phyloP scores from a whole-genome alignment of 2,329 filamentous ascomycete genomes.

The Anthostomella pinea region DNA sequence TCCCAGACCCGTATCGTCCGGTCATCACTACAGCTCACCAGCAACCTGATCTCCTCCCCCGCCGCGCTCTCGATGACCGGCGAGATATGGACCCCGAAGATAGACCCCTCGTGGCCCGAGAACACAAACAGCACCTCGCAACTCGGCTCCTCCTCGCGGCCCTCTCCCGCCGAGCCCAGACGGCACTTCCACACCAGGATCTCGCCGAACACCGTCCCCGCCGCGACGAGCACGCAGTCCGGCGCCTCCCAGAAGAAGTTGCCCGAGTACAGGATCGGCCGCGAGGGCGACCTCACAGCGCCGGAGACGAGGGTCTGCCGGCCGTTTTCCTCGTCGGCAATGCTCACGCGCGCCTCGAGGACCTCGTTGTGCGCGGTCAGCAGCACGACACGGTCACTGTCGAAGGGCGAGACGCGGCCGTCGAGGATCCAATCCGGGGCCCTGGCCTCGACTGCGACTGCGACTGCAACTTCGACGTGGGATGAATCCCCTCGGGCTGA shows the following conservation, averaged over 20 bases:
- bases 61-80: slow-evolving; percentile 41
- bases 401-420: slow-evolving; percentile 50
- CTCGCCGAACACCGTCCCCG: slow-evolving; percentile 92
- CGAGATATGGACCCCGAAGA: slow-evolving; percentile 86
- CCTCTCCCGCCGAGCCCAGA: slow-evolving; percentile 20
- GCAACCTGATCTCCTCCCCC: slow-evolving; percentile 51
- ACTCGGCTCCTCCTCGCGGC: slow-evolving; percentile 2
- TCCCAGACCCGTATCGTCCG: slow-evolving; percentile 88
- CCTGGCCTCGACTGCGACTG: slow-evolving; percentile 36
- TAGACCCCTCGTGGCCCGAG: slow-evolving; percentile 80
- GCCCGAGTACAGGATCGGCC: slow-evolving; percentile 86
- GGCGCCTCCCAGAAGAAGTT: slow-evolving; percentile 62
- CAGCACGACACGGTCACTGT: slow-evolving; percentile 50
- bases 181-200: slow-evolving; percentile 82
- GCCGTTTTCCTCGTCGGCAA: not conserved
- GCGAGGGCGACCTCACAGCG: slow-evolving; percentile 60
- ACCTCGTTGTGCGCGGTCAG: slow-evolving; percentile 88
- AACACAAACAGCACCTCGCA: slow-evolving; percentile 53
- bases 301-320: slow-evolving; percentile 39
- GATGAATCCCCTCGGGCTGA: slow-evolving; percentile 8
- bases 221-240: slow-evolving; percentile 68
- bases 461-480: slow-evolving; percentile 5
- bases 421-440: slow-evolving; percentile 78
- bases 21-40: slow-evolving; percentile 94
- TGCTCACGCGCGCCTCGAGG: slow-evolving; percentile 45